phyloP scores from a whole-genome alignment of 139 green algal species.

The Volvox africanus region DNA sequence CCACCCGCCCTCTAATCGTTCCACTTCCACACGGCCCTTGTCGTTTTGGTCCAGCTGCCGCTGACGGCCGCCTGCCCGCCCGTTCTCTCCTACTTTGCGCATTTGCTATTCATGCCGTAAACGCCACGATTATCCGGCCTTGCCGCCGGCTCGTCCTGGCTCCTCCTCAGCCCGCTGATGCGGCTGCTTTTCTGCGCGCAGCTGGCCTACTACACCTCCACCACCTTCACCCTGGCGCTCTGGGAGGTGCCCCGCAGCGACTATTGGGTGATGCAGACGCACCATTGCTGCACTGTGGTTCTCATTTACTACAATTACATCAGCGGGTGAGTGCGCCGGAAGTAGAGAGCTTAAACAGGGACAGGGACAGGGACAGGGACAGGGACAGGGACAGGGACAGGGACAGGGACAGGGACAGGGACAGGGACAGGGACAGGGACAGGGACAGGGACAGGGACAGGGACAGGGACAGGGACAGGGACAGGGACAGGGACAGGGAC shows the following conservation, averaged over 20 bases:
- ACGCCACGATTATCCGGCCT: no score
- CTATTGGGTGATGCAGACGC: slow-evolving; percentile 77
- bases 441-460: background rate
- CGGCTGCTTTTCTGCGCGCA: slow-evolving; percentile 64
- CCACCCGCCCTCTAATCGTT: no score
- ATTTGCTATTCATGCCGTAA: no score
- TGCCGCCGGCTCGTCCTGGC: no score
- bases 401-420: background rate
- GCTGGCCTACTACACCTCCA: slow-evolving; percentile 72
- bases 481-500: background rate
- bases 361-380: background rate
- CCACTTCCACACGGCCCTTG: no score
- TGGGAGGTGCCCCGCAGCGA: slow-evolving; percentile 81
- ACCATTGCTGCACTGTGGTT: slow-evolving; percentile 72
- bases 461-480: background rate
- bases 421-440: background rate
- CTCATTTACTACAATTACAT: slow-evolving; percentile 76
- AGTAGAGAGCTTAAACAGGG: background rate
- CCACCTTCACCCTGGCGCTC: slow-evolving; percentile 71
- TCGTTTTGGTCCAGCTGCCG: no score
- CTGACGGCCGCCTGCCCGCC: no score
- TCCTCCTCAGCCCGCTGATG: slow-evolving; percentile 28
- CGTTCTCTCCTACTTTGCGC: no score
- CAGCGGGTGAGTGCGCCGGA: slow-evolving; percentile 53
- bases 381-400: background rate